Conservation (phyloP, 1,139 yeast genomes). For the Sugiyamaella xylanicola region DNA sequence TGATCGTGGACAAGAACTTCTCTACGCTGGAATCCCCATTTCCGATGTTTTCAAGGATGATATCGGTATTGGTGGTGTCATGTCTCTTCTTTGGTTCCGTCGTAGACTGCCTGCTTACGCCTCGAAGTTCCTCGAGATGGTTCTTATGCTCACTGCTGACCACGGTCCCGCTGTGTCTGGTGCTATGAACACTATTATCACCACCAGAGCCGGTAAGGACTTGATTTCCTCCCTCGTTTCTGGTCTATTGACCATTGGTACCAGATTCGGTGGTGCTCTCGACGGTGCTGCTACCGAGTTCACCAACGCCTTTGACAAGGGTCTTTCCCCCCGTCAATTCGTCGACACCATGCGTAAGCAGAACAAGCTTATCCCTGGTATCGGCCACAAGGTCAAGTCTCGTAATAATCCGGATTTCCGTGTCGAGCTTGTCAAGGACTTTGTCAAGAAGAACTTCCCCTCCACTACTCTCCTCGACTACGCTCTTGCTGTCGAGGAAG, state of each 20-base stretch:
- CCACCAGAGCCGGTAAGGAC: conserved; percentile 53
- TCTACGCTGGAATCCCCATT: conserved; percentile 52
- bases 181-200: conserved; percentile 53
- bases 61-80: conserved; percentile 52
- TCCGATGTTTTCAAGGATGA: conserved; percentile 52
- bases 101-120: conserved; percentile 50
- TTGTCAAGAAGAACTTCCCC: conserved; percentile 50
- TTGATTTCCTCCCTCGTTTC: conserved; percentile 50
- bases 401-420: conserved; percentile 53
- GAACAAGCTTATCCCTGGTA: conserved; percentile 52
- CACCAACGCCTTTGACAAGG: conserved; percentile 49
- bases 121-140: conserved; percentile 51
- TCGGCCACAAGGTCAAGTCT: conserved; percentile 52
- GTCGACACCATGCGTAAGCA: conserved; percentile 52
- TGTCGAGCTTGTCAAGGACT: conserved; percentile 52
- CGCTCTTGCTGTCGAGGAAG: conserved; percentile 53
- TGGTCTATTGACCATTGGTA: conserved; percentile 50
- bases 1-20: conserved; percentile 51
- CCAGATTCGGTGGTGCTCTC: conserved; percentile 52
- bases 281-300: conserved; percentile 53
- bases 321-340: conserved; percentile 50
- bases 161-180: conserved; percentile 54
- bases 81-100: conserved; percentile 52
- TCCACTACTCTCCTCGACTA: conserved; percentile 47
- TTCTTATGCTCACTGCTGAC: conserved; percentile 52